Percentiles rank a stretch among this genome's conserved stretches.
Evolutionary conservation across 768 basidiomycete genomes (phyloP).

Genomic region (Rhodosporidiobolus sp.): DNA sequence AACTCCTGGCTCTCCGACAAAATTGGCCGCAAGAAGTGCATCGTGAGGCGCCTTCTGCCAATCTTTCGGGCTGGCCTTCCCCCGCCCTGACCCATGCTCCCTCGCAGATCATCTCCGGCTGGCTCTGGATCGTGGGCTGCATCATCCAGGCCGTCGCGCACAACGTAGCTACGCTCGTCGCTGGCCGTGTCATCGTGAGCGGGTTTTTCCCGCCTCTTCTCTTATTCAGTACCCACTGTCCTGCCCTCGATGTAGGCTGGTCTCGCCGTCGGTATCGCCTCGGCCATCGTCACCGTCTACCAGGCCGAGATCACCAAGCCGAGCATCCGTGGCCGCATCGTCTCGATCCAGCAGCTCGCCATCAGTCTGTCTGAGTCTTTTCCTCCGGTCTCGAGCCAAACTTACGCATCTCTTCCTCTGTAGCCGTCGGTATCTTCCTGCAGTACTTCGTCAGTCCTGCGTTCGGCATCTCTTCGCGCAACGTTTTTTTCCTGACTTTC

Average conservation of each 20-base stretch:
- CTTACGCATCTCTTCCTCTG: too few relatives aligned
- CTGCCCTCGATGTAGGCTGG: too few relatives aligned
- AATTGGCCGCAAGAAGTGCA: conserved; percentile 16
- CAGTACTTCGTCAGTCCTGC: conserved; percentile 39
- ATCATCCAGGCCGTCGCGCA: conserved; percentile 5
- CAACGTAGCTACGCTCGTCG: conserved; percentile 21
- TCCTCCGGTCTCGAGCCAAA: too few relatives aligned
- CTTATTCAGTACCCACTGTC: too few relatives aligned
- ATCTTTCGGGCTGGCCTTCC: too few relatives aligned
- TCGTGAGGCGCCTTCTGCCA: background rate
- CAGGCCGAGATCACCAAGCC: conserved; percentile 52
- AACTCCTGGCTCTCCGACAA: conserved; percentile 21
- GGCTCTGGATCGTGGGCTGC: conserved; percentile 20
- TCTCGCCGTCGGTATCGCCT: conserved; percentile 2
- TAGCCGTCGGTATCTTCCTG: conserved; percentile 56
- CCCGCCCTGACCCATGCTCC: background rate
- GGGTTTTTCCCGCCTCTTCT: too few relatives aligned
- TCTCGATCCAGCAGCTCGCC: conserved; percentile 70
- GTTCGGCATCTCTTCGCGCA: background rate
- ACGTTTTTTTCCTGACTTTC: background rate
- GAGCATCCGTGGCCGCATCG: conserved; percentile 64
- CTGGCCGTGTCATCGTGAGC: conserved; percentile 20
- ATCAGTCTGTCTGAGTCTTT: conserved; percentile 19
- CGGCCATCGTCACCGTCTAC: conserved; percentile 14
- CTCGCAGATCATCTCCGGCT: conserved; percentile 5